Evolutionary conservation across 331 rosid genomes (phyloP).

Genomic region (Malus hybrid): DNA sequence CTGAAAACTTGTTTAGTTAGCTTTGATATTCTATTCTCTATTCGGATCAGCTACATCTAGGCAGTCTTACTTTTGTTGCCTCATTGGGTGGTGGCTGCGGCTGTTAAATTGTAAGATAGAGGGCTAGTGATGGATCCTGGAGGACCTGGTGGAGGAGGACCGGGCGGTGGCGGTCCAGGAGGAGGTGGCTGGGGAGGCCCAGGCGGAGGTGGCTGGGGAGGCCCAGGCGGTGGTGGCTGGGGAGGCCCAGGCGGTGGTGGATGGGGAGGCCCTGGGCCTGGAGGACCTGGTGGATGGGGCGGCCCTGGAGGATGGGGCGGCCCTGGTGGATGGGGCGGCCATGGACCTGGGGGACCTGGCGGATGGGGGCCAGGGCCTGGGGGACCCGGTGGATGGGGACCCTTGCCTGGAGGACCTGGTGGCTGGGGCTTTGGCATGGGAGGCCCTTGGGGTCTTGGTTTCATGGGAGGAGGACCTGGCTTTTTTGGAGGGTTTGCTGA

Average conservation of each 20-base stretch:
- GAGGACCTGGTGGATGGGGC: slow-evolving; percentile 12
- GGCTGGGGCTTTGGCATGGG: slow-evolving; percentile 20
- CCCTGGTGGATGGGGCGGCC: too few species aligned
- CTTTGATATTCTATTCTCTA: not conserved
- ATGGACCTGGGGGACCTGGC: too few species aligned
- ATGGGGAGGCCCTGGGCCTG: not conserved
- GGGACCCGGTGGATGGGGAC: too few species aligned
- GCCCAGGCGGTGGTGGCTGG: not conserved
- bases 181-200: slow-evolving; percentile 7
- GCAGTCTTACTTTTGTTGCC: not conserved
- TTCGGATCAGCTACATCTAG: not conserved
- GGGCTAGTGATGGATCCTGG: slow-evolving; percentile 15
- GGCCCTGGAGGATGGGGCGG: not conserved
- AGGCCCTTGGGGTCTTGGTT: slow-evolving; percentile 17
- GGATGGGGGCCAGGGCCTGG: too few species aligned
- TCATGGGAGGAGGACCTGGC: slow-evolving; percentile 32
- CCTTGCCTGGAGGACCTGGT: not conserved
- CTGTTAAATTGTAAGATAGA: not conserved
- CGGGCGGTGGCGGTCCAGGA: slow-evolving; percentile 10
- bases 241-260: slow-evolving; percentile 9
- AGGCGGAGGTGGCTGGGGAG: not conserved
- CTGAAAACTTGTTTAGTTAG: not conserved
- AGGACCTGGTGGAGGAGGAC: slow-evolving; percentile 4
- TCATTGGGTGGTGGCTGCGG: not conserved
- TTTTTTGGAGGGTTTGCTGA: slow-evolving; percentile 52